Base-by-base conservation (phyloP, 176 grass and related monocot genomes). In the Musa troglodytarum region DNA sequence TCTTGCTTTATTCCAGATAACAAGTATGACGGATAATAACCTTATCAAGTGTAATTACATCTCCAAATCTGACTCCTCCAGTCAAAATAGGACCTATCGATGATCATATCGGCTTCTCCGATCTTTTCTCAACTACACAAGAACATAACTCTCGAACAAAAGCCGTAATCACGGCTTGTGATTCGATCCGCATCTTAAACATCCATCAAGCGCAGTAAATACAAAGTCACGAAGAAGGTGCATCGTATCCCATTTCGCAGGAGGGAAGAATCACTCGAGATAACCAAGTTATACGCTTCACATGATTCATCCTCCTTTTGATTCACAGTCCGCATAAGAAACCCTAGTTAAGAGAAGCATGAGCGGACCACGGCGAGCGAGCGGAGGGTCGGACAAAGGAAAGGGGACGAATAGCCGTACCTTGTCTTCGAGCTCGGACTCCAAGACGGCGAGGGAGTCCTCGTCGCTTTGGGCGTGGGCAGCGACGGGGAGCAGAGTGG, bases 391-490 rank as follows among this genome's bases (percentile, higher is more conserved):
- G 8, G 14, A 25, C 4, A 63, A 9, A 1, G 26, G 2, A 2
- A 53, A 8, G 68, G 25, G 70, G 56, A 4, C 23, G 49, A 1
- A 24, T 11, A 24, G 14, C 25, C 54, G 23, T 62, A 92, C 87
- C 90, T 87, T 99, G 11, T 99, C 90, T 67, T 91, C 88, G 65
- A 92, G 82, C 51, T 91, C 90, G 80, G 90, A 89, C 68, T 99
- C 90, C 20, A 86, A 86, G 86, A 94, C 84, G 88, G 90, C 65
- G 73, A 99, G 88, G 63, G 93, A 84, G 15, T 94, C 86, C 84
- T 91, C 90, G 82, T 94, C 95, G 77, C 89, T 88, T 19, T 89
- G 95, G 22, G 82, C 65, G 76, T 85, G 83, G 10, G 88, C 87
- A 6, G 79, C 81, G 55, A 94, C 88, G 7, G 95, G 95, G 26